phyloP scores from a whole-genome alignment of 306 rosid species.

The Begonia peltatifolia region DNA sequence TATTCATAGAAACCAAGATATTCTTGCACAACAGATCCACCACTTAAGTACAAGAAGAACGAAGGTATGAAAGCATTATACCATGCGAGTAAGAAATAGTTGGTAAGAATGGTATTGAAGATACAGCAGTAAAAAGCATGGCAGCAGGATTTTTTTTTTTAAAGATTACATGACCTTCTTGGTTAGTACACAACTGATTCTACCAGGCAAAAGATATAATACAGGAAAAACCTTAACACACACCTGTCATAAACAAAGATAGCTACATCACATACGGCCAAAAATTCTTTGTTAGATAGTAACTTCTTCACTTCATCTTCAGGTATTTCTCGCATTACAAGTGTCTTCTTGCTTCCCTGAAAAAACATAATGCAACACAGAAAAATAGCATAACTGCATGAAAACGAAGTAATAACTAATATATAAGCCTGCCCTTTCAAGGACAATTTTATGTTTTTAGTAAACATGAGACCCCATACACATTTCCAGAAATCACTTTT shows the following conservation, averaged over 20 bases:
- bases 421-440: no score
- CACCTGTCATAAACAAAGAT: slow-evolving; percentile 84
- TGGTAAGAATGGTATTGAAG: no score
- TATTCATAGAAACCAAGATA: slow-evolving; percentile 1
- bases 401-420: no score
- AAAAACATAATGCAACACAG: slow-evolving; percentile 4
- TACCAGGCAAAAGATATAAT: background rate
- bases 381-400: background rate
- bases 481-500: slow-evolving; percentile 6
- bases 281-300: slow-evolving; percentile 48
- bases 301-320: slow-evolving; percentile 37
- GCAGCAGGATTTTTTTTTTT: no score
- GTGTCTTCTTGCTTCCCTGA: slow-evolving; percentile 63
- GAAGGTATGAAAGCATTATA: no score
- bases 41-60: background rate
- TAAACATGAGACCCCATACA: no score
- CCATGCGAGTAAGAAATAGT: no score
- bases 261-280: slow-evolving; percentile 85
- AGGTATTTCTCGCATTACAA: slow-evolving; percentile 83
- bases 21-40: slow-evolving; percentile 2
- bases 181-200: slow-evolving; percentile 1
- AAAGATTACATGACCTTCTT: no score
- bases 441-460: no score
- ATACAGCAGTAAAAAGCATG: no score
- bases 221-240: slow-evolving; percentile 2